Conservation (phyloP, 1,284 basidiomycete species). For the Puccinia polysora region DNA sequence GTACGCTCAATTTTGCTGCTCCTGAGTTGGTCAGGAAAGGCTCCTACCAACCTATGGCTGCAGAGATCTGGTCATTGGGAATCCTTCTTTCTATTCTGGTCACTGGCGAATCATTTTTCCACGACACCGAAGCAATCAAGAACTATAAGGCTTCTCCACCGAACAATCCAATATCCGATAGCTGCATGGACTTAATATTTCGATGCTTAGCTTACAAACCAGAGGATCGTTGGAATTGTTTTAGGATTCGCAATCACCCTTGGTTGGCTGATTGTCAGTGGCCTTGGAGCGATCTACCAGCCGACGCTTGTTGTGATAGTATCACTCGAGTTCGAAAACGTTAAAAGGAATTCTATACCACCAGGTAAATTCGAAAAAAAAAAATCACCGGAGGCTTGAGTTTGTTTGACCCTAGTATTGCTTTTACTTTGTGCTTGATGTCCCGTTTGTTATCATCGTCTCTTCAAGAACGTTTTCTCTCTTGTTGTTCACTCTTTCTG, state of each 20-base stretch:
- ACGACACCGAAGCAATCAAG: conserved; percentile 35
- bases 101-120: conserved; percentile 43
- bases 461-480: no score
- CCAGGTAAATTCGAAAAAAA: no score
- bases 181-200: conserved; percentile 38
- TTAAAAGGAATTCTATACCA: no score
- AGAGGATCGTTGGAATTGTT: conserved; percentile 38
- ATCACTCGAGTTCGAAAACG: conserved; percentile 15
- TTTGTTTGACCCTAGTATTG: no score
- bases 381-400: no score
- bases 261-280: conserved; percentile 33
- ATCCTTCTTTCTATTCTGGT: conserved; percentile 51
- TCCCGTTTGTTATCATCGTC: no score
- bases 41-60: conserved; percentile 50
- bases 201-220: conserved; percentile 38
- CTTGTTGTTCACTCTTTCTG: no score
- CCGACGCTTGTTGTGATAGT: conserved; percentile 20
- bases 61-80: conserved; percentile 51
- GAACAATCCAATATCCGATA: conserved; percentile 1
- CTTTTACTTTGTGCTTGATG: no score
- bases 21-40: conserved; percentile 51
- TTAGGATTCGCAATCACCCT: conserved; percentile 36
- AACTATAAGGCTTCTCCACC: conserved; percentile 27
- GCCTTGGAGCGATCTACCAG: conserved; percentile 29
- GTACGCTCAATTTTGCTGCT: conserved; percentile 51